phyloP scores from a whole-genome alignment of 495 filamentous ascomycete genomes.

The Aspergillus haitiensis region DNA sequence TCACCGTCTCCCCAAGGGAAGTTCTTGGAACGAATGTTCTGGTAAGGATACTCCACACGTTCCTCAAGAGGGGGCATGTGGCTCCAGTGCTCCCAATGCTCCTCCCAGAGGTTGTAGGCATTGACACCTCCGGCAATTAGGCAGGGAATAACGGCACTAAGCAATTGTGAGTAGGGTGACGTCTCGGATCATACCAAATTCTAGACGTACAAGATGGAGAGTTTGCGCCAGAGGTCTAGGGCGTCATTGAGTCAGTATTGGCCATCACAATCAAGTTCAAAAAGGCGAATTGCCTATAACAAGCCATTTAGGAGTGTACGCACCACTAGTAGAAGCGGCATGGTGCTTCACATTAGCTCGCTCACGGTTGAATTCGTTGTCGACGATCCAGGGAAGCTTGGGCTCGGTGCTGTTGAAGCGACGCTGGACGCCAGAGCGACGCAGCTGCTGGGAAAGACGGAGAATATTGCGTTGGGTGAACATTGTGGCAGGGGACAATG shows the following conservation, averaged over 20 bases:
- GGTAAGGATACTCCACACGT: constrained; percentile 84
- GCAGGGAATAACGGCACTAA: constrained; percentile 66
- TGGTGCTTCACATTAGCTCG: constrained; percentile 81
- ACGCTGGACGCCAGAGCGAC: constrained; percentile 63
- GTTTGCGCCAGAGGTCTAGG: constrained; percentile 88
- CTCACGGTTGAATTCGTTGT: constrained; percentile 89
- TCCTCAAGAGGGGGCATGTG: constrained; percentile 88
- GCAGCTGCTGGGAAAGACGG: constrained; percentile 56
- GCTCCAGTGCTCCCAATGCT: constrained; percentile 94
- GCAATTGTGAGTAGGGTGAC: constrained; percentile 18
- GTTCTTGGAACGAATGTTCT: constrained; percentile 90
- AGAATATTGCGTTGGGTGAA: constrained; percentile 60
- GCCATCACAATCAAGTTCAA: neutral
- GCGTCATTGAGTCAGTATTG: constrained; percentile 38
- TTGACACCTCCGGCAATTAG: constrained; percentile 71
- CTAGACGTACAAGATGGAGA: constrained; percentile 78
- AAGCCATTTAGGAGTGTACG: constrained; percentile 26
- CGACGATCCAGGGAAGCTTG: constrained; percentile 52
- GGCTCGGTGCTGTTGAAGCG: constrained; percentile 62
- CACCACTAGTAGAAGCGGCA: constrained; percentile 75
- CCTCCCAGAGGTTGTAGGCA: constrained; percentile 84
- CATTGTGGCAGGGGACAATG: constrained; percentile 50
- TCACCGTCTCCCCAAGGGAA: constrained; percentile 91
- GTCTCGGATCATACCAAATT: neutral
- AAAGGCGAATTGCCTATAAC: neutral